Evolutionary conservation across 2,329 filamentous ascomycete species (phyloP).

Genomic region (Exophiala dermatitidis): DNA sequence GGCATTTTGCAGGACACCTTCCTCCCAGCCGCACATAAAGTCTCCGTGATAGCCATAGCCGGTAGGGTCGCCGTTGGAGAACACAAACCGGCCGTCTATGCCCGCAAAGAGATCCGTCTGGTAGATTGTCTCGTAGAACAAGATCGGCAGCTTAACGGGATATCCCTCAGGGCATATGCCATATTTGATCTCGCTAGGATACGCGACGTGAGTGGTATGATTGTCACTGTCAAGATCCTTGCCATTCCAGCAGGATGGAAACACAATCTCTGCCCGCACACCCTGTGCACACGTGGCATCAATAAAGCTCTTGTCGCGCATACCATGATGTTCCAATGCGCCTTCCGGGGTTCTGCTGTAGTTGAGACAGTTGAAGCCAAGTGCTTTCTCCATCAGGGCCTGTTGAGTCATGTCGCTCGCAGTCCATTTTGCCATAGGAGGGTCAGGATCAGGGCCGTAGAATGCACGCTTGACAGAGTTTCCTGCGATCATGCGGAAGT

Average conservation of each 20-base stretch:
- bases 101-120: conserved; percentile 59
- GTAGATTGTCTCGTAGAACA: conserved; percentile 85
- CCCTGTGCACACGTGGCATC: conserved; percentile 78
- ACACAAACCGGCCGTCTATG: conserved; percentile 60
- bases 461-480: conserved; percentile 62
- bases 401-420: conserved; percentile 59
- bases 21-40: conserved; percentile 69
- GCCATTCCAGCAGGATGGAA: conserved; percentile 85
- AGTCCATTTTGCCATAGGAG: conserved; percentile 64
- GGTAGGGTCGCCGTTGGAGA: conserved; percentile 51
- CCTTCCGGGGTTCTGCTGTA: conserved; percentile 57
- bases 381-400: conserved; percentile 66
- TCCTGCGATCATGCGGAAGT: conserved; percentile 78
- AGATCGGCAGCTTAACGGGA: conserved; percentile 59
- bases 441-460: conserved; percentile 58
- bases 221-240: conserved; percentile 49
- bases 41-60: conserved; percentile 52
- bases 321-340: conserved; percentile 70
- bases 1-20: conserved; percentile 58
- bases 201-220: conserved; percentile 64
- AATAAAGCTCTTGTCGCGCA: conserved; percentile 72
- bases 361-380: conserved; percentile 95
- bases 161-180: conserved; percentile 67
- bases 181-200: conserved; percentile 67
- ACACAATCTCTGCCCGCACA: conserved; percentile 74